Base-by-base conservation (phyloP, 176 grass and related monocot genomes). In the Dactylis glomerata region DNA sequence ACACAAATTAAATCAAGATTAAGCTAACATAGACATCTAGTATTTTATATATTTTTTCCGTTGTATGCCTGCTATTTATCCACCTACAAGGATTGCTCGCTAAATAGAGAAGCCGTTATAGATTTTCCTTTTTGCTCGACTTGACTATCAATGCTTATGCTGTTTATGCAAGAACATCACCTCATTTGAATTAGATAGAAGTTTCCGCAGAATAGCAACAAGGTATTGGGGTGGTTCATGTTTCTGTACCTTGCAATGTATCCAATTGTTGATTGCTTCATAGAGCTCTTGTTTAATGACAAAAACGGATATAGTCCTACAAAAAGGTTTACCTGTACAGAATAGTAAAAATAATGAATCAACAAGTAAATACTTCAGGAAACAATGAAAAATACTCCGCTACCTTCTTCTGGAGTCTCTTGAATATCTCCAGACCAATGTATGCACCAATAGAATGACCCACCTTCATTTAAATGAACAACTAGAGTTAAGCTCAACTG, bases 281-380 rank as follows among this genome's bases (percentile, higher is more conserved):
- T 56, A 82, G 92, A 95, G 79, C 52, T 87, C 73, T 87, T 98
- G 84, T 98, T 92, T 79, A 95, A 47, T 71, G 89, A 88, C 79
- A 98, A 76, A 92, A 98, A 98, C 89, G 95, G 95, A 92, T 98
- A 98, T 51, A 98, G 92, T 24, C 95, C 95, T 38, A 95, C 67
- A 80, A 76, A 47, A 88, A 84, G 22, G 11, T 69, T 90, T 22
- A 95, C 84, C 95, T 98, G 89, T 45, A 59, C 85, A 91, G 19
- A 42, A 86, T 70, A 91, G 76, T 68, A 12, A 12, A 63, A 83
- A 83, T 28, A 73, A 20, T 72, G 22, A 88, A 91, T 32, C 15
- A 78, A 1, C 46, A 56, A 80, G 2, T 33, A 77, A 11, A 23
- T 28, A 51, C n/a, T 44, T n/a, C 34, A 79, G 33, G 54, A 87